A percentile compares a stretch with the other conserved stretches of the same genome.
Conservation (phyloP, 768 basidiomycete genomes). For the Candolleomyces aberdarensis region DNA sequence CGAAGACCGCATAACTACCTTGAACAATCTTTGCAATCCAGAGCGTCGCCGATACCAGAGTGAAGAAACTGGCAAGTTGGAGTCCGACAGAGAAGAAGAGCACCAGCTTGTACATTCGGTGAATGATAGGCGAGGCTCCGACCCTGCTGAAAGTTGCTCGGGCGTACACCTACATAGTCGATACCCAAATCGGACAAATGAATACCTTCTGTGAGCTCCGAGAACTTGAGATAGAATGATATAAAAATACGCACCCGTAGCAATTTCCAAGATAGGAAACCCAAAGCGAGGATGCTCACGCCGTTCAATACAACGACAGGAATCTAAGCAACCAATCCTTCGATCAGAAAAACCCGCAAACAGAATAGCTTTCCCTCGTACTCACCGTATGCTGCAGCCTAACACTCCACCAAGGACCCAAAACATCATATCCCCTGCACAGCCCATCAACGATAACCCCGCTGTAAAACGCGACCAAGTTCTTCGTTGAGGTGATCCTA, state of each 20-base stretch:
- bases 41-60: constrained; percentile 39
- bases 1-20: constrained; percentile 30
- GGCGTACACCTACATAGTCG: constrained; percentile 35
- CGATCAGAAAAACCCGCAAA: not conserved
- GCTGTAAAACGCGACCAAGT: constrained; percentile 29
- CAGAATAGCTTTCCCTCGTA: not conserved
- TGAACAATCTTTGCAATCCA: constrained; percentile 49
- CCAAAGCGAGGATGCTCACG: constrained; percentile 32
- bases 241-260: constrained; percentile 26
- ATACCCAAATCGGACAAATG: not conserved
- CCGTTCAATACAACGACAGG: constrained; percentile 38
- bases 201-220: not conserved
- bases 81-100: constrained; percentile 46
- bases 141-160: constrained; percentile 46
- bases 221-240: not conserved
- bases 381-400: constrained; percentile 34
- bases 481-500: constrained; percentile 31
- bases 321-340: constrained; percentile 24
- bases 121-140: constrained; percentile 42
- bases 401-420: constrained; percentile 42
- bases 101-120: constrained; percentile 49
- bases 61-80: constrained; percentile 49
- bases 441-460: constrained; percentile 31
- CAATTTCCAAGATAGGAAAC: constrained; percentile 38
- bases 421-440: constrained; percentile 38